These are phyloP conservation scores for Dactylellina leptospora DNA, from an alignment of 2,329 filamentous ascomycete genomes.

Conservation along the genomic window DNA sequence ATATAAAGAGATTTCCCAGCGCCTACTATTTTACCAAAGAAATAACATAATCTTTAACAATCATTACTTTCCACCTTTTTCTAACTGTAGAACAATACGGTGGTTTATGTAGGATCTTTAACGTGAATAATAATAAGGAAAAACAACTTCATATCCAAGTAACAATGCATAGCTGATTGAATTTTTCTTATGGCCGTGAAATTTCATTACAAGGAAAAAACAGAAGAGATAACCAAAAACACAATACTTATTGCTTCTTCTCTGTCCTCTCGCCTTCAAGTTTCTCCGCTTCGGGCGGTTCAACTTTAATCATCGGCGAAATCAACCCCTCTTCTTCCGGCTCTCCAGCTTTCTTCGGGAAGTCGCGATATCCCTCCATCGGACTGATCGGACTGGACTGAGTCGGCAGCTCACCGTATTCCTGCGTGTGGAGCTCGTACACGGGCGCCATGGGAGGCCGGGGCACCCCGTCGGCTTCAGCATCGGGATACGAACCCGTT, in stretches of 20 bases:
- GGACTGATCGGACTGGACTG: conserved; percentile 8
- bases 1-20: not conserved
- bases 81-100: too few species aligned
- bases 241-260: too few species aligned
- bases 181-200: too few species aligned
- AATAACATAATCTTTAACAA: not conserved
- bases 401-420: conserved; percentile 19
- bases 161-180: too few species aligned
- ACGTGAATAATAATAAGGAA: too few species aligned
- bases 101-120: too few species aligned
- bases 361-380: not conserved
- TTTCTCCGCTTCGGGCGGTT: not conserved
- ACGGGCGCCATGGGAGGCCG: conserved; percentile 4
- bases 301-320: not conserved
- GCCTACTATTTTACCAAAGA: not conserved
- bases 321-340: not conserved
- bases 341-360: too few species aligned
- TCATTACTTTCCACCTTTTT: too few species aligned
- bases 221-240: too few species aligned
- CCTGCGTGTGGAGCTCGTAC: conserved; percentile 22
- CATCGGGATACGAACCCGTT: conserved; percentile 19
- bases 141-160: too few species aligned
- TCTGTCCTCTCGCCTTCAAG: too few species aligned
- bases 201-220: too few species aligned
- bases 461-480: not conserved